Conservation (phyloP, 148 eudicot species). For the Bassia scoparia region DNA sequence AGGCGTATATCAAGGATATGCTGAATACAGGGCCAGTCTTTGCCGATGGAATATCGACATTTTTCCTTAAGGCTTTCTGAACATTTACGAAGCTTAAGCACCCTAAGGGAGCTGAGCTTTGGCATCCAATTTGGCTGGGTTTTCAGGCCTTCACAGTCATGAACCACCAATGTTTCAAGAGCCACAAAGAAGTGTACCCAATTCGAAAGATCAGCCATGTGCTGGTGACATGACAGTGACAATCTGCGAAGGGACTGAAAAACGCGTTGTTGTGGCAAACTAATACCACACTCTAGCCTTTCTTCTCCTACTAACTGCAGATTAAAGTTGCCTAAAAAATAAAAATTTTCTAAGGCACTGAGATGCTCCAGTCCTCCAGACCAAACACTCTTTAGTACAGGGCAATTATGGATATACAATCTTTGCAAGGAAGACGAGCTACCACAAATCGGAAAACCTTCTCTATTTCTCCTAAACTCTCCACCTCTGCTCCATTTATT, state of each 20-base stretch:
- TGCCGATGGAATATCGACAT: too few species aligned
- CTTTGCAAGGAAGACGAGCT: conserved; percentile 3
- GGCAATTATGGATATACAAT: neutral
- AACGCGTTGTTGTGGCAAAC: neutral
- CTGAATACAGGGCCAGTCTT: too few species aligned
- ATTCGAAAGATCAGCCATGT: neutral
- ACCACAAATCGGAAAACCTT: neutral
- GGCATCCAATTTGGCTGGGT: conserved; percentile 16
- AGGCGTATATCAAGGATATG: too few species aligned
- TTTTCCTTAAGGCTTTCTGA: too few species aligned
- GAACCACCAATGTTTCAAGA: conserved; percentile 1
- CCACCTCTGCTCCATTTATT: too few species aligned
- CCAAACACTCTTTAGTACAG: neutral
- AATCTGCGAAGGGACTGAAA: neutral
- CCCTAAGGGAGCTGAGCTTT: neutral
- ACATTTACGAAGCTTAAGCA: neutral
- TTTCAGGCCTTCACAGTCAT: neutral
- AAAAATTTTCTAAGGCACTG: neutral
- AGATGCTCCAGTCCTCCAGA: conserved; percentile 14
- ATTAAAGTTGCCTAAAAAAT: neutral
- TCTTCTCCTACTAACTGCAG: neutral
- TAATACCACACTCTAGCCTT: neutral
- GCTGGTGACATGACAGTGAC: neutral
- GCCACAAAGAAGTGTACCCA: conserved; percentile 9
- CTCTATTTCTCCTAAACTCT: neutral